A percentile compares a stretch with the other conserved stretches of the same genome.
phyloP scores from a whole-genome alignment of 2,329 filamentous ascomycete genomes.

The Sarocladium brachiariae region DNA sequence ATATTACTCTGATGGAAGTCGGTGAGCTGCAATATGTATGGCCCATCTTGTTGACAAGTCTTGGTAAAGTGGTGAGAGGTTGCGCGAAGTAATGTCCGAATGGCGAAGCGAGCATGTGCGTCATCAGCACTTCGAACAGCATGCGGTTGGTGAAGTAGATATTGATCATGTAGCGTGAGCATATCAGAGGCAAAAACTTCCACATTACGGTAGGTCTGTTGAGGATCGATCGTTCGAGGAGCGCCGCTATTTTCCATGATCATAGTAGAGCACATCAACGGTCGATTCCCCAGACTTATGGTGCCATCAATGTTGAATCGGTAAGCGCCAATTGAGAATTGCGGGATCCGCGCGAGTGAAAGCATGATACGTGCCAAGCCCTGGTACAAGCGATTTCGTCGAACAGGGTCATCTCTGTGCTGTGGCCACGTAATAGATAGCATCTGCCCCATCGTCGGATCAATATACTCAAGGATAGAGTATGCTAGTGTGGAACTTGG shows the following conservation, averaged over 20 bases:
- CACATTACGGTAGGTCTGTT: conserved; percentile 24
- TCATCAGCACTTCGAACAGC: conserved; percentile 19
- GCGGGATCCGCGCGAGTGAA: conserved; percentile 15
- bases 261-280: conserved; percentile 13
- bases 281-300: conserved; percentile 22
- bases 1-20: conserved; percentile 26
- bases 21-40: conserved; percentile 21
- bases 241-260: conserved; percentile 25
- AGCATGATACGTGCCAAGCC: conserved; percentile 18
- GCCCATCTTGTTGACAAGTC: conserved; percentile 17
- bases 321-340: conserved; percentile 17
- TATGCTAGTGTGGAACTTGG: conserved; percentile 13
- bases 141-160: conserved; percentile 18
- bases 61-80: conserved; percentile 21
- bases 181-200: conserved; percentile 22
- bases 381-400: conserved; percentile 13
- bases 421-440: conserved; percentile 16
- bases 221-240: conserved; percentile 22
- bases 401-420: conserved; percentile 11
- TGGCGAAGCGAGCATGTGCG: conserved; percentile 10
- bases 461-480: conserved; percentile 18
- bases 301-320: conserved; percentile 19
- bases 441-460: conserved; percentile 16
- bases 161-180: conserved; percentile 20
- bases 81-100: conserved; percentile 17